Evolutionary conservation across 352 stramenopile genomes (phyloP), one percentile per base, ranked within the genome.

Genomic region (Phytophthora syringae): DNA sequence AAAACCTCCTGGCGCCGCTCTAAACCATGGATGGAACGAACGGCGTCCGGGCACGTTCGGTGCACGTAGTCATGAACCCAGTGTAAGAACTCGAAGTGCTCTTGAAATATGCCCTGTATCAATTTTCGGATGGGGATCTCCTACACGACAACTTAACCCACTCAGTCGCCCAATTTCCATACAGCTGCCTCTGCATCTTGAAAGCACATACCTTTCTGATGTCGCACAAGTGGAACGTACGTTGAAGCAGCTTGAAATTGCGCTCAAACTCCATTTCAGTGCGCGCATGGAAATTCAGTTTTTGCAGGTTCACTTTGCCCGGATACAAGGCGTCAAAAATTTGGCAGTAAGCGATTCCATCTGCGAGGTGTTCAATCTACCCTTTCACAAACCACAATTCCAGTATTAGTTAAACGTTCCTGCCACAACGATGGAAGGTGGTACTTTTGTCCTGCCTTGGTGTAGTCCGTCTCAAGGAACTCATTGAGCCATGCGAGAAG

Each of bases 21-120:
- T 57, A 89, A 89, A 0, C 74, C 84, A 22, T 82, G 59, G 40
- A 88, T 86, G 32, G 76, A 84, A 34, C 74, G 72, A 27, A 83
- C 70, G 6, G 79, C 77, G 16, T 90, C 80, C 11, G 79, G 82
- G 47, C 80, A 91, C 20, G 72, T 93, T 50, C 83, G 80, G 47
- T 90, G 80, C n/a, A 88, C 81, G 58, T 92, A 89, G 60, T 93
- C 82, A 48, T 93, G 84, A 21, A 93, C 58, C 85, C 85, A 93
- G 56, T 93, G 81, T 44, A 93, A 72, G 42, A 93, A 92, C 58
- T 92, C 82, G 54, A 93, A 92, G 66, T 93, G 85, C 56, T 92
- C 85, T 28, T 93, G 85, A 53, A 93, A 93, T 11, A 92, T 64
- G 15, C 85, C 85, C 18, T 84, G 64, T 13, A 89, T 70, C 16